phyloP scores from a whole-genome alignment of 192 early-diverging fungal genomes.

The Rhizophagus clarus region DNA sequence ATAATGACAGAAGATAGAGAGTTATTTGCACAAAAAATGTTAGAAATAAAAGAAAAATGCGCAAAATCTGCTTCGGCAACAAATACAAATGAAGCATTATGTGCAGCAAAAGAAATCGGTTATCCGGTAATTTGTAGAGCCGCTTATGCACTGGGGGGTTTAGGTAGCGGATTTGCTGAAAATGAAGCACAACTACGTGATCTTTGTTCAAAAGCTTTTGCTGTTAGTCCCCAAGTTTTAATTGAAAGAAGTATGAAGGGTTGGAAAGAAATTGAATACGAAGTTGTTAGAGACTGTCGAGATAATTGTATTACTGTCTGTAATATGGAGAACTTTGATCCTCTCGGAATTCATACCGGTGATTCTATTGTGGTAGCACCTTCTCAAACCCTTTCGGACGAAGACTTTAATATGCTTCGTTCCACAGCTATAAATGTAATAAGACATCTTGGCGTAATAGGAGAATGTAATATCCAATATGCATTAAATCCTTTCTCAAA shows the following conservation, averaged over 20 bases:
- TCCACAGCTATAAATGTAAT: slow-evolving; percentile 95
- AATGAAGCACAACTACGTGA: slow-evolving; percentile 71
- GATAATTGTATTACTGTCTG: slow-evolving; percentile 99
- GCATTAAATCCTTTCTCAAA: slow-evolving; percentile 85
- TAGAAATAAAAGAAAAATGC: slow-evolving; percentile 83
- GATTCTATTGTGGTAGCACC: slow-evolving; percentile 99
- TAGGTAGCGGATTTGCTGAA: slow-evolving; percentile 95
- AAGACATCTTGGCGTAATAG: slow-evolving; percentile 94
- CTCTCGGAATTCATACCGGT: slow-evolving; percentile 96
- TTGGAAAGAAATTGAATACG: slow-evolving; percentile 99
- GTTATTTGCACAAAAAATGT: slow-evolving; percentile 87
- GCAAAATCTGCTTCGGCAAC: slow-evolving; percentile 88
- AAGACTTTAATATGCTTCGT: slow-evolving; percentile 96
- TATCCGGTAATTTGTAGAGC: slow-evolving; percentile 96
- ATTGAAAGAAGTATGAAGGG: slow-evolving; percentile 97
- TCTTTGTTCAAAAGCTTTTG: slow-evolving; percentile 83
- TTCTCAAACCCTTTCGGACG: slow-evolving; percentile 93
- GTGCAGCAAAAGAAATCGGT: slow-evolving; percentile 80
- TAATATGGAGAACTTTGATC: slow-evolving; percentile 99
- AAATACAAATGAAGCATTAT: slow-evolving; percentile 85
- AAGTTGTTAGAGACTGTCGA: slow-evolving; percentile 94
- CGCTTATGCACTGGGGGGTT: slow-evolving; percentile 92
- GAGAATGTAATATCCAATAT: slow-evolving; percentile 99
- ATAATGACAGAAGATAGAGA: slow-evolving; percentile 94
- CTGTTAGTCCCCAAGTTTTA: slow-evolving; percentile 89